Evolutionary conservation across 2,329 filamentous ascomycete species (phyloP).

Genomic region (Penicillium sp.): DNA sequence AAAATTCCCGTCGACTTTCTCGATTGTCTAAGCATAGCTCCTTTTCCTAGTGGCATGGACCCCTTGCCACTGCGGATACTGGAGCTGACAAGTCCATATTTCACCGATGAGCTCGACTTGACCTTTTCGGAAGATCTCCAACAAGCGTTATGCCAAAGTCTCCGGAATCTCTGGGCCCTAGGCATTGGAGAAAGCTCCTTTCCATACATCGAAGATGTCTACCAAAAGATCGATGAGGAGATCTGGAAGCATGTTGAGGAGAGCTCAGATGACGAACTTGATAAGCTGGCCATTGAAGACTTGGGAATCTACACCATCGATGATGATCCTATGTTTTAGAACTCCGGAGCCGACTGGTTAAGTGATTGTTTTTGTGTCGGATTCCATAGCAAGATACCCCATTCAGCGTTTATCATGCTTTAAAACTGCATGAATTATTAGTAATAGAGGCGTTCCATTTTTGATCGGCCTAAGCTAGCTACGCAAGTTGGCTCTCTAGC

Average conservation of each 20-base stretch:
- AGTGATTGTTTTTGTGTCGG: background rate
- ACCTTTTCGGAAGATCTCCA: background rate
- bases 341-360: background rate
- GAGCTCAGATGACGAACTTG: background rate
- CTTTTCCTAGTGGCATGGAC: background rate
- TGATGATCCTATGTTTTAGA: background rate
- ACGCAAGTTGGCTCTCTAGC: too few species aligned
- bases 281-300: background rate
- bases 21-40: background rate
- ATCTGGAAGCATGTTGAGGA: background rate
- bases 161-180: background rate
- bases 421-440: background rate
- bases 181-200: background rate
- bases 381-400: background rate
- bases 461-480: too few species aligned
- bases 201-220: background rate
- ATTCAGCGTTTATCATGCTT: background rate
- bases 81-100: background rate
- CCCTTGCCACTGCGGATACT: background rate
- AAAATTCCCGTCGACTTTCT: background rate
- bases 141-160: background rate
- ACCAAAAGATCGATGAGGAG: background rate
- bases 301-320: conserved; percentile 1
- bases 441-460: background rate
- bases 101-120: background rate